These are phyloP conservation scores for Rubia tinctorum DNA, from an alignment of 305 asterid genomes.

Conservation along the genomic window DNA sequence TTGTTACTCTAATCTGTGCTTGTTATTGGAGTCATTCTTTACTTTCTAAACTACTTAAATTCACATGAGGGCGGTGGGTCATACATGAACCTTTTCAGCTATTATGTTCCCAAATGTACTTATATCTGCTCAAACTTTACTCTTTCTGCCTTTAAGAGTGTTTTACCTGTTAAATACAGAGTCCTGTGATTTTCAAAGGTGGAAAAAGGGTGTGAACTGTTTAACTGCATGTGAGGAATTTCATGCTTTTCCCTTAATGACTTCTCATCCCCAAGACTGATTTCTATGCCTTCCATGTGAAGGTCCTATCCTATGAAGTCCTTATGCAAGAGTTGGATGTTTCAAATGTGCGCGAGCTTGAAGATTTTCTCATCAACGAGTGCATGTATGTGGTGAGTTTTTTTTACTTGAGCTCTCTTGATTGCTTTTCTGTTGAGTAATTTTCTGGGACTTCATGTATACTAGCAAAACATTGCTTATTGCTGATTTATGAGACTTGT, in stretches of 20 bases:
- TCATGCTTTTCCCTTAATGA: background rate
- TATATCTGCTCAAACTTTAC: background rate
- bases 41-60: background rate
- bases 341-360: constrained; percentile 88
- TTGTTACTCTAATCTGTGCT: background rate
- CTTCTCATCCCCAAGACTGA: background rate
- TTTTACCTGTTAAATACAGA: background rate
- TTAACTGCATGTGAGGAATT: background rate
- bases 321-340: constrained; percentile 94
- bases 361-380: constrained; percentile 96
- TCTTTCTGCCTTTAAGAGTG: too few species aligned
- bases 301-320: constrained; percentile 88
- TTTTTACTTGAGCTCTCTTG: constrained; percentile 13
- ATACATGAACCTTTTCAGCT: background rate
- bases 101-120: background rate
- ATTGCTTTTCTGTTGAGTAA: background rate
- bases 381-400: constrained; percentile 97
- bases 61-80: background rate
- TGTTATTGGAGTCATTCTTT: background rate
- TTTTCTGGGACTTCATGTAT: too few species aligned
- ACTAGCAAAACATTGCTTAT: background rate
- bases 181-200: background rate
- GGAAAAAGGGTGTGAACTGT: background rate
- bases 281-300: constrained; percentile 7
- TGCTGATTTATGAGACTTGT: background rate